Conservation (phyloP, 1,284 basidiomycete species). For the Ustilago trichophora region DNA sequence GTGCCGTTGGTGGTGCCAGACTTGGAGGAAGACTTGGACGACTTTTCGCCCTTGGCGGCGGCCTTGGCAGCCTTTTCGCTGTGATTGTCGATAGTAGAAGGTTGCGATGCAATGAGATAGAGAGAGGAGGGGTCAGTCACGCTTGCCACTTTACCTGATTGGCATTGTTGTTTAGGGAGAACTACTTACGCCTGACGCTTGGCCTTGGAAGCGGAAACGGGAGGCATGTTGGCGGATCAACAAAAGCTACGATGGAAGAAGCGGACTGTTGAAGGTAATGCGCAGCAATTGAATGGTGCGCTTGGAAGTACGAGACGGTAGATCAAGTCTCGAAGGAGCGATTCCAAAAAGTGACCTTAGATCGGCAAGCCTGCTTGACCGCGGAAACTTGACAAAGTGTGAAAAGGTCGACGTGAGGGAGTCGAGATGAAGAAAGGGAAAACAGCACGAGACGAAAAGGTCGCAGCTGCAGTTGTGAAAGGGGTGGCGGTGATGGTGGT, state of each 20-base stretch:
- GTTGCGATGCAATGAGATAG: no score
- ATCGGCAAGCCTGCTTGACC: conserved; percentile 42
- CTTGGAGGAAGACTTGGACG: conserved; percentile 51
- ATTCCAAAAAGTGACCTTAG: conserved; percentile 3
- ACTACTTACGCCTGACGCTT: conserved; percentile 66
- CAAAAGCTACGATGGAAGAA: neutral
- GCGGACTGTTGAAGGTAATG: neutral
- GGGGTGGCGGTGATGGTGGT: conserved; percentile 16
- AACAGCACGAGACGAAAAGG: conserved; percentile 21
- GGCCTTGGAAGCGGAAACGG: conserved; percentile 66
- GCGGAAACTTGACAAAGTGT: neutral
- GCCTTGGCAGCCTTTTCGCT: conserved; percentile 66
- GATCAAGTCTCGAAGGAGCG: neutral
- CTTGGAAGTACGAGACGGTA: neutral
- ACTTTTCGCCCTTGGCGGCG: conserved; percentile 59
- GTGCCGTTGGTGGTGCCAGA: conserved; percentile 52
- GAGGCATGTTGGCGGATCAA: conserved; percentile 44
- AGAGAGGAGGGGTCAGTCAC: no score
- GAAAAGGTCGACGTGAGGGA: conserved; percentile 8
- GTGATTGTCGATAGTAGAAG: no score
- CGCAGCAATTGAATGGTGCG: conserved; percentile 22
- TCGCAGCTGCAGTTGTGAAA: conserved; percentile 18
- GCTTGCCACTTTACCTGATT: no score
- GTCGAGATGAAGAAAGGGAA: neutral
- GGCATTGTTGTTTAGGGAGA: neutral